Conservation (phyloP, 2,329 filamentous ascomycete genomes). For the Colletotrichum sidae region DNA sequence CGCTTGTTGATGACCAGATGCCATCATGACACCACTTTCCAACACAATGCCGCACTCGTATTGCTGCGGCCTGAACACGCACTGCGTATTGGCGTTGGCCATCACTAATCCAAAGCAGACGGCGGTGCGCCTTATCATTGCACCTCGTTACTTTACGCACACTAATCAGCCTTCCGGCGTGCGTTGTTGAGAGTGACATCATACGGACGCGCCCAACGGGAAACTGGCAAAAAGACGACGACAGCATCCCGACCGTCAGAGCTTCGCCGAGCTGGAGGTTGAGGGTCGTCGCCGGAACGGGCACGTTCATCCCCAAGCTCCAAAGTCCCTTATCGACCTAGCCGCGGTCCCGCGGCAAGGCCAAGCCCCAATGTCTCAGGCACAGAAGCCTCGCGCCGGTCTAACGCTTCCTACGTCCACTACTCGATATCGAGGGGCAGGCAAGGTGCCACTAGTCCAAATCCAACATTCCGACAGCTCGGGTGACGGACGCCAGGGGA, state of each 20-base stretch:
- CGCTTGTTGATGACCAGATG: slow-evolving; percentile 21
- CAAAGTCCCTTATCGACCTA: neutral
- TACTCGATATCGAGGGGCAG: slow-evolving; percentile 27
- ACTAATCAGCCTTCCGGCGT: slow-evolving; percentile 14
- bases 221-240: slow-evolving; percentile 14
- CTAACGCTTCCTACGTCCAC: slow-evolving; percentile 25
- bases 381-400: slow-evolving; percentile 27
- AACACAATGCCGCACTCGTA: slow-evolving; percentile 19
- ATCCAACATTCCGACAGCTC: slow-evolving; percentile 35
- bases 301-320: slow-evolving; percentile 19
- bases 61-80: slow-evolving; percentile 8
- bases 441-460: slow-evolving; percentile 28
- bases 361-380: slow-evolving; percentile 28
- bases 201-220: slow-evolving; percentile 21
- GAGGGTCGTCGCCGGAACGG: slow-evolving; percentile 20
- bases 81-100: neutral
- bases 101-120: neutral
- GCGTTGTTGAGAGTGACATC: slow-evolving; percentile 18
- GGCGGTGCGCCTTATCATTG: slow-evolving; percentile 1
- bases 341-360: slow-evolving; percentile 9
- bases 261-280: neutral
- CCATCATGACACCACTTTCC: slow-evolving; percentile 34
- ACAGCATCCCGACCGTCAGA: slow-evolving; percentile 12
- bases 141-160: too few relatives aligned
- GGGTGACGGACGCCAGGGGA: slow-evolving; percentile 21